These are phyloP conservation scores for Chaetomidium leptoderma DNA, from an alignment of 495 filamentous ascomycete species.

Conservation along the genomic window DNA sequence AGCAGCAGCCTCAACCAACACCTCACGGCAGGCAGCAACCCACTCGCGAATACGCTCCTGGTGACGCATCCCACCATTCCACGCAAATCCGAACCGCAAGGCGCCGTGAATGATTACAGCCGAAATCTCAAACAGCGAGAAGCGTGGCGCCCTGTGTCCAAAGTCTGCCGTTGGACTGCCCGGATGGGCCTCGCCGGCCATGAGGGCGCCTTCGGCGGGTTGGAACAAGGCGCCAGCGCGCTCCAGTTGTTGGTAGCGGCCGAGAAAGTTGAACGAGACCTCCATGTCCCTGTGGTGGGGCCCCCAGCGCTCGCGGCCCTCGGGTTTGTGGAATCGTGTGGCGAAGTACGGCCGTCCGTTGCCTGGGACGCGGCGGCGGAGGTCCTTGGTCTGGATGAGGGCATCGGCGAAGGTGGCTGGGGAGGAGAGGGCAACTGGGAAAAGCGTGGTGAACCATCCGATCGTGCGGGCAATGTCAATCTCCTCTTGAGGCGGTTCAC, in stretches of 20 bases:
- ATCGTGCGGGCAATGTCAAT: conserved; percentile 28
- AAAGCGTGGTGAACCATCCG: conserved; percentile 33
- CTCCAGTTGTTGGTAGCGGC: conserved; percentile 58
- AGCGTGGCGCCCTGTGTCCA: conserved; percentile 36
- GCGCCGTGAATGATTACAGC: conserved; percentile 41
- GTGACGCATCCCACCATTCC: conserved; percentile 53
- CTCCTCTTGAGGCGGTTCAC: conserved; percentile 20
- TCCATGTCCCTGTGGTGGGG: conserved; percentile 48
- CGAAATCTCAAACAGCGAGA: conserved; percentile 54
- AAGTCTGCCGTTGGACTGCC: conserved; percentile 42
- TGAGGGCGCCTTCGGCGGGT: conserved; percentile 25
- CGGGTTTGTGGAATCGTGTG: conserved; percentile 36
- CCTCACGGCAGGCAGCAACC: conserved; percentile 46
- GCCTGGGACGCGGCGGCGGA: conserved; percentile 18
- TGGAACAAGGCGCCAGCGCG: conserved; percentile 51
- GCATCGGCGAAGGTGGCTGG: conserved; percentile 15
- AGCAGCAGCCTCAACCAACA: conserved; percentile 39
- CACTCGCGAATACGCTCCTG: conserved; percentile 47
- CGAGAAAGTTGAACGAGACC: conserved; percentile 60
- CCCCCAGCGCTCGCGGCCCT: conserved; percentile 27
- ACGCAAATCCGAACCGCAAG: conserved; percentile 54
- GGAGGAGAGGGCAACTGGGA: conserved; percentile 17
- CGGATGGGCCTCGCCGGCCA: conserved; percentile 25
- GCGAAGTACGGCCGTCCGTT: conserved; percentile 27
- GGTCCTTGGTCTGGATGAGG: conserved; percentile 24